Conservation (phyloP, 2,329 filamentous ascomycete genomes). For the Nannizzia gypsea region DNA sequence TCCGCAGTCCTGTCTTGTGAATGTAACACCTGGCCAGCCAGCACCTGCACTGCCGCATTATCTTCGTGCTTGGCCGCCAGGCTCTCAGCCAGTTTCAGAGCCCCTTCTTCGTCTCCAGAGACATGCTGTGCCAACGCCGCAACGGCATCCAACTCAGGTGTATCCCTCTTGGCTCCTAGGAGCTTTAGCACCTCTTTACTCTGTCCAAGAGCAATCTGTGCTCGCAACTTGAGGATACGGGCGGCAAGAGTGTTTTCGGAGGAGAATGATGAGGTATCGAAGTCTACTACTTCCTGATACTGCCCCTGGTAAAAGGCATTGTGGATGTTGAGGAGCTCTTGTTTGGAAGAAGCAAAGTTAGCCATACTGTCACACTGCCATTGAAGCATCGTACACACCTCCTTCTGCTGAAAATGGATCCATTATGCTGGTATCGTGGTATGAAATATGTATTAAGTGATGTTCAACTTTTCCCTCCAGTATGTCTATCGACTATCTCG, state of each 20-base stretch:
- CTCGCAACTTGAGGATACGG: conserved; percentile 65
- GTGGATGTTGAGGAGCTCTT: conserved; percentile 57
- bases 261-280: conserved; percentile 69
- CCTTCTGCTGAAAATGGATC: conserved; percentile 55
- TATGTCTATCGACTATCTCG: background rate
- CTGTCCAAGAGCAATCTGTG: conserved; percentile 72
- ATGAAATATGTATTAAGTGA: background rate
- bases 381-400: conserved; percentile 29
- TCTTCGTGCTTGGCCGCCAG: conserved; percentile 57
- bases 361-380: background rate
- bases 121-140: conserved; percentile 59
- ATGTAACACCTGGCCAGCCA: conserved; percentile 72
- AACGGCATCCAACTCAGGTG: conserved; percentile 65
- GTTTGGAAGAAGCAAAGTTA: background rate
- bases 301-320: conserved; percentile 63
- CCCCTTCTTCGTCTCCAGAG: conserved; percentile 49
- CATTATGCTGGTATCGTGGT: conserved; percentile 30
- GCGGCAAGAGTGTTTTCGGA: conserved; percentile 64
- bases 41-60: conserved; percentile 68
- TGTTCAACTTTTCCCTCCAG: background rate
- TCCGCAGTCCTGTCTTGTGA: conserved; percentile 71
- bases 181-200: conserved; percentile 60
- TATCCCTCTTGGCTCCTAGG: conserved; percentile 47
- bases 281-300: conserved; percentile 76
- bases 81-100: conserved; percentile 52